Conservation (phyloP, 192 early-diverging fungal species). For the Linnemannia schmuckeri region DNA sequence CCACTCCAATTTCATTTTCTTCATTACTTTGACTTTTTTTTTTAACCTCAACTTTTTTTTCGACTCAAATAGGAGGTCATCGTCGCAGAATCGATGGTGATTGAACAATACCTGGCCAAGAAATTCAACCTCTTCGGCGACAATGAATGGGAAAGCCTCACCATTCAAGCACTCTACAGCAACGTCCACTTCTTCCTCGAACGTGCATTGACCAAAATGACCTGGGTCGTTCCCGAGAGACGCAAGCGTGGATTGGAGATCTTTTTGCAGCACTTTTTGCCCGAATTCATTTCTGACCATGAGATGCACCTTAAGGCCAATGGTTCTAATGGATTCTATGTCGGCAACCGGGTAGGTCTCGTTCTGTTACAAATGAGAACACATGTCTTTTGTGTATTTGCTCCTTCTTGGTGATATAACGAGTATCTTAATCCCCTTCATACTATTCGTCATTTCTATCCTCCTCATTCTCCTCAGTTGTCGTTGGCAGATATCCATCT, state of each 20-base stretch:
- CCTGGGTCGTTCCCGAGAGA: constrained; percentile 37
- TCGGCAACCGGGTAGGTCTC: constrained; percentile 27
- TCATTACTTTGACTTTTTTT: not conserved
- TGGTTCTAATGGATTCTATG: constrained; percentile 36
- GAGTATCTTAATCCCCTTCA: too few relatives aligned
- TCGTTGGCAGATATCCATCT: constrained; percentile 36
- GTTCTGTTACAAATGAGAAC: too few relatives aligned
- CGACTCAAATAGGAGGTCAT: constrained; percentile 8
- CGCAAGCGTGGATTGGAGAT: constrained; percentile 26
- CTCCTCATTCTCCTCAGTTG: not conserved
- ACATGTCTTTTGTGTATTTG: too few relatives aligned
- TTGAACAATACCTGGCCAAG: constrained; percentile 42
- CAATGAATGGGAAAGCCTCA: constrained; percentile 39
- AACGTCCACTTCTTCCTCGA: constrained; percentile 45
- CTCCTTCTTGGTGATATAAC: too few relatives aligned
- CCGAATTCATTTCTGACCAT: constrained; percentile 39
- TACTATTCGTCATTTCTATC: not conserved
- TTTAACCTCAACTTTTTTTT: not conserved
- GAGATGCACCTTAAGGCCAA: constrained; percentile 40
- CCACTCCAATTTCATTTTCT: not conserved
- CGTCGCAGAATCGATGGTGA: constrained; percentile 33
- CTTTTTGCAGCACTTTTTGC: constrained; percentile 16
- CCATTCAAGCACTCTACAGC: constrained; percentile 36
- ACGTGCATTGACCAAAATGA: constrained; percentile 27
- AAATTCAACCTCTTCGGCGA: constrained; percentile 37